Conservation (phyloP, 2,329 filamentous ascomycete species). For the Colletotrichum nymphaeae region DNA sequence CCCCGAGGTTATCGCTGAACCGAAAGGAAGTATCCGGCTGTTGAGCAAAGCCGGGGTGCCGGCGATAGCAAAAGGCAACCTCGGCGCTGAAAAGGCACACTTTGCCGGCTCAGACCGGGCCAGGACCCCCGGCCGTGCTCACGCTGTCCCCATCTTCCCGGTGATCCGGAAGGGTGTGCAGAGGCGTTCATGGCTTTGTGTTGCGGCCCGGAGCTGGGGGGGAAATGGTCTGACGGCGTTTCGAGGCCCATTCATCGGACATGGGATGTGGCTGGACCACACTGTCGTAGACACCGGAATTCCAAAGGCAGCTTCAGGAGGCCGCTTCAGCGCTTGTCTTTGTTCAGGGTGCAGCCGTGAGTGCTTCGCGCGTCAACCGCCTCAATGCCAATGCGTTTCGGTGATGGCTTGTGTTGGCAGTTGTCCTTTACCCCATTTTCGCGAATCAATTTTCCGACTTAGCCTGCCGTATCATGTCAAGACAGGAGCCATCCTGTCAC, state of each 20-base stretch:
- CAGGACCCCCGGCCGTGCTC: constrained; percentile 20
- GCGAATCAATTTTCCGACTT: neutral
- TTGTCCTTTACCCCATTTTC: neutral
- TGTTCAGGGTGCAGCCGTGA: neutral
- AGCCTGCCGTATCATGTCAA: constrained; percentile 5
- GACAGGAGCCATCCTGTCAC: neutral
- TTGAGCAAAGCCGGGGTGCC: neutral
- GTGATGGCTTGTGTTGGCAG: neutral
- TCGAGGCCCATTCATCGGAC: constrained; percentile 16
- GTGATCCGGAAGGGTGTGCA: constrained; percentile 8
- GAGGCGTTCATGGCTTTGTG: constrained; percentile 16
- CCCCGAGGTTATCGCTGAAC: too few species aligned
- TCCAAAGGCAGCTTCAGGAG: neutral
- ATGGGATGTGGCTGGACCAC: constrained; percentile 12
- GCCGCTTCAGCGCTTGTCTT: too few species aligned
- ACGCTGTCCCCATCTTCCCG: constrained; percentile 8
- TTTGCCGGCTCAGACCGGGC: neutral
- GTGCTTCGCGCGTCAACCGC: neutral
- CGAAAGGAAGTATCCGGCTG: neutral
- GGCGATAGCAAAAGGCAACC: neutral
- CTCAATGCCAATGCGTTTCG: neutral
- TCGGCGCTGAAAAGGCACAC: neutral
- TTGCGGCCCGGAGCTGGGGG: constrained; percentile 24
- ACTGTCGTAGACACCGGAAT: neutral
- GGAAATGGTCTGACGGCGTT: constrained; percentile 26